Evolutionary conservation across 192 early-diverging fungal genomes (phyloP), one percentile per base, ranked within the genome.

Genomic region (Coemansia reversa): DNA sequence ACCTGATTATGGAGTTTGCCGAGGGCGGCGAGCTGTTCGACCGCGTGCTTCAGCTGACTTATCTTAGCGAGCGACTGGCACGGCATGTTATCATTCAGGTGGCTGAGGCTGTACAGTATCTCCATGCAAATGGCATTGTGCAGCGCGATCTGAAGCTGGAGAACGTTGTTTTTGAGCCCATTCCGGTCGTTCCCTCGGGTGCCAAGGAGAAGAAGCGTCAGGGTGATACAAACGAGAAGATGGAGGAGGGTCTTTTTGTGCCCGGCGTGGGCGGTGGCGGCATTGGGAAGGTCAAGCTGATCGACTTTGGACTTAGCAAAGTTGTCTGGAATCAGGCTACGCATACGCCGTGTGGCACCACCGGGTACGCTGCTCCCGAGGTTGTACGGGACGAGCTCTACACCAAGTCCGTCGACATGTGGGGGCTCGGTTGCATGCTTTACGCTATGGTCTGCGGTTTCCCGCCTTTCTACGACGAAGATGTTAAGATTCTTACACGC

Each of bases 121-220:
- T 95, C 35, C 94, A 97, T 65, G 87, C 89, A 42, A 88, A 91
- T 58, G 88, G 91, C 60, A 85, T 94, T n/a, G 86, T 92, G 32
- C 92, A 94, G 70, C 86, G 94, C 49, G 95, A 97, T 73, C 93
- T 97, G 63, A 97, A 97, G 83, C 90, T 90, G 14, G 95, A 97
- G 67, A 97, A 97, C 73, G 84, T 95, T 49, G 76, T 92, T 11
- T 91, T 92, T 70, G 85, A 87, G 54, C 83, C 87, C 20, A 91
- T 90, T 29, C 86, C 90, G 0, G 73, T 89, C 16, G 72, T 83
- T 27, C 83, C 86, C 7, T 83, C 84, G 6, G 69, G 70, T 2
- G 64, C 48, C 45, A 61, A 74, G 47, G 77, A 84, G 63, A 72
- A 66, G 68, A 60, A 74, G 61, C 68, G 76, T 12, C 85, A 83